Evolutionary conservation across 2,329 filamentous ascomycete genomes (phyloP).

Genomic region (Rhinocladiella mackenziei): DNA sequence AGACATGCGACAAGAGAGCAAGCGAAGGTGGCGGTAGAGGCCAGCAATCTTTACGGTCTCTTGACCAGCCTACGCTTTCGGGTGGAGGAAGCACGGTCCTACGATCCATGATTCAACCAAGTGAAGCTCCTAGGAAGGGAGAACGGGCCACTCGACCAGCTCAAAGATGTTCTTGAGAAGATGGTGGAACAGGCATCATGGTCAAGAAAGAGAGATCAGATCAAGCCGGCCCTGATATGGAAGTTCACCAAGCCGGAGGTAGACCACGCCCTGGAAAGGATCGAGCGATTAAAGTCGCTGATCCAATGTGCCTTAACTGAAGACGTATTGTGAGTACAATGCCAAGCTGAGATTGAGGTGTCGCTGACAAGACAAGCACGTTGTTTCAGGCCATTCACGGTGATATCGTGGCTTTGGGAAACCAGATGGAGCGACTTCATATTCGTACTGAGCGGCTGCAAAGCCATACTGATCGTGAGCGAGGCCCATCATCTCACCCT

Average conservation of each 20-base stretch:
- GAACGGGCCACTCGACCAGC: slow-evolving; percentile 32
- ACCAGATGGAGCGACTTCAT: not conserved
- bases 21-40: slow-evolving; percentile 25
- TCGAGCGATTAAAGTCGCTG: slow-evolving; percentile 19
- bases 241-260: slow-evolving; percentile 13
- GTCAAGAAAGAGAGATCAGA: slow-evolving; percentile 4
- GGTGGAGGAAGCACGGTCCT: slow-evolving; percentile 23
- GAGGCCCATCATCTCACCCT: too few species aligned
- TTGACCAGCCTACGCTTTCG: slow-evolving; percentile 27
- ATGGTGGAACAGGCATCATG: slow-evolving; percentile 5
- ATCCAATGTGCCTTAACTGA: slow-evolving; percentile 13
- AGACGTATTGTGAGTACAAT: slow-evolving; percentile 4
- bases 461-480: not conserved
- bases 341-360: not conserved
- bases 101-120: slow-evolving; percentile 28
- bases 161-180: slow-evolving; percentile 28
- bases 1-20: slow-evolving; percentile 29
- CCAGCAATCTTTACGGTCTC: slow-evolving; percentile 27
- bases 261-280: slow-evolving; percentile 9
- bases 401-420: slow-evolving; percentile 1
- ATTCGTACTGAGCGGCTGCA: not conserved
- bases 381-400: slow-evolving; percentile 1
- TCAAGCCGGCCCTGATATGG: slow-evolving; percentile 13
- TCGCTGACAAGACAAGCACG: not conserved
- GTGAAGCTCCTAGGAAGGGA: slow-evolving; percentile 11